Percentiles rank a stretch among this genome's conserved stretches.
phyloP scores from a whole-genome alignment of 441 rosid genomes.

The Jatropha multifida region DNA sequence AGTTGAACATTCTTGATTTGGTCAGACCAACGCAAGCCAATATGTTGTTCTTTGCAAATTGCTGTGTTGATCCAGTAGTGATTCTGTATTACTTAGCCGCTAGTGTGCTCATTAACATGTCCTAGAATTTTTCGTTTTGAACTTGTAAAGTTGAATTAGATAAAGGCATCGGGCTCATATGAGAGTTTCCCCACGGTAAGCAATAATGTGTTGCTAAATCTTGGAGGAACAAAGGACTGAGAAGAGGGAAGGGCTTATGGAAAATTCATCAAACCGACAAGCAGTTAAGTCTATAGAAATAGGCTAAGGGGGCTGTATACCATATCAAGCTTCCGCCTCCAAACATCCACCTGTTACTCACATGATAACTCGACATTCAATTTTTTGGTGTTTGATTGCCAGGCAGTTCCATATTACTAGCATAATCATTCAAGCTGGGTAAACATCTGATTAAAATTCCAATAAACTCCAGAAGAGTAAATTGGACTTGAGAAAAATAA shows the following conservation, averaged over 20 bases:
- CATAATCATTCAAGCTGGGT: background rate
- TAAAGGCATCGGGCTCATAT: background rate
- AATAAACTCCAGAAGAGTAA: background rate
- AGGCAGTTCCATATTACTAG: background rate
- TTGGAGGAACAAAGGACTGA: background rate
- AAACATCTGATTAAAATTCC: too few relatives aligned
- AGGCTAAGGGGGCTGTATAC: too few relatives aligned
- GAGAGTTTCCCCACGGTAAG: background rate
- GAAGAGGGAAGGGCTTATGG: background rate
- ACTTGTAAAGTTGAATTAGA: background rate
- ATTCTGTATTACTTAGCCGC: background rate
- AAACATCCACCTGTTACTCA: background rate
- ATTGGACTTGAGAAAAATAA: background rate
- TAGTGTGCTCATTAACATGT: background rate
- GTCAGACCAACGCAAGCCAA: background rate
- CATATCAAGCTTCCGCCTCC: background rate
- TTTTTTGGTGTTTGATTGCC: too few relatives aligned
- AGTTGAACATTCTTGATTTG: background rate
- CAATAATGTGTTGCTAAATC: background rate
- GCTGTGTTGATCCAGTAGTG: background rate
- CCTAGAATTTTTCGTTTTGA: background rate
- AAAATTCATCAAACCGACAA: background rate
- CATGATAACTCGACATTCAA: background rate
- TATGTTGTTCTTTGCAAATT: background rate
- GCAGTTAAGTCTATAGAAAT: background rate